Base-by-base conservation (phyloP, 805 yeast genomes). In the Jamesozyma spencerorum region DNA sequence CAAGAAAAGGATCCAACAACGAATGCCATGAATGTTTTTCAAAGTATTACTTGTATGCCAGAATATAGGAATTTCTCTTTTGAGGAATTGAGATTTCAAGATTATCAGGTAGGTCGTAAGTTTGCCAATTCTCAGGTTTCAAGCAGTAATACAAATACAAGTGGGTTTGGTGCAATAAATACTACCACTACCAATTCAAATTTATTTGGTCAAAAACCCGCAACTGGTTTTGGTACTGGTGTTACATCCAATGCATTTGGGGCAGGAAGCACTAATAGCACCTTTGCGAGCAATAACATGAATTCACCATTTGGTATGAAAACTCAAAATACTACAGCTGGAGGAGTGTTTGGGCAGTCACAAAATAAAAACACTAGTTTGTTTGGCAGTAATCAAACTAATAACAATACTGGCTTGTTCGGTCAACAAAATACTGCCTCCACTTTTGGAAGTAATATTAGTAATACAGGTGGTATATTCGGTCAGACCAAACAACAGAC, bases 11-110 rank as follows among this genome's bases (percentile, higher is more conserved):
- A 88, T 54, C 57, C 63, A 28, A 59, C 69, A 3, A 67, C 78
- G 11, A 73, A 77, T 26, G 72, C 74, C 5, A 66, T 69, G 17
- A 79, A 77, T 41, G 63, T 70, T 37, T 88, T 69, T 63, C 85
- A 90, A 61, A 77, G 77, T 50, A 81, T 92, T 46, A 68, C 84
- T 10, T 74, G 85, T 34, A 88, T 92, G 97, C 95, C 94, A 4
- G 95, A 86, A 60, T 92, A 90, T 58, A 73, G 72, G 51, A 78
- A 79, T 50, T 84, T 62, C 52, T 84, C 95, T 0, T 74, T 79
- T 54, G 97, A 87, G 60, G 98, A 92, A 58, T 73, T 92, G 61
- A 75, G 99, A 57, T 67, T 74, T 50, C 90, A 82, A 60, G 99
- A 92, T 64, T 92, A 92, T 58, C 76, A 77, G 51, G 88, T 85